Conservation (phyloP, 768 basidiomycete species). For the Rhizopogon vesiculosus region DNA sequence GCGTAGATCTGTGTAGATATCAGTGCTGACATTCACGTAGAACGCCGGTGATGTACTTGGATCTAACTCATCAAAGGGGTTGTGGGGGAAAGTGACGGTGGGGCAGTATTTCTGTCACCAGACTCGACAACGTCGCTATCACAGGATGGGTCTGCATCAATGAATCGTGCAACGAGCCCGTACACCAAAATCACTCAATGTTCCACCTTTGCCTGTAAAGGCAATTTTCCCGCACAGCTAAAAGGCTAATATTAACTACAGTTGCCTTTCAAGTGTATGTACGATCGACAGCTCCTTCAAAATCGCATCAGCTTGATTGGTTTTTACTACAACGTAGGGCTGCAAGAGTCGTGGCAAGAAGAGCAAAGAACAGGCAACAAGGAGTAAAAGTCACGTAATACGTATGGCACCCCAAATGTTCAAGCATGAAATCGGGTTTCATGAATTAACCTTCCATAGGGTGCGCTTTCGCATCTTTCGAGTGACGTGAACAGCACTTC, state of each 20-base stretch:
- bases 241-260: slow-evolving; percentile 22
- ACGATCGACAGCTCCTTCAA: slow-evolving; percentile 2
- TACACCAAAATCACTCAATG: neutral
- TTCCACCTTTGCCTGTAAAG: neutral
- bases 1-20: neutral
- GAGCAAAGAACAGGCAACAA: slow-evolving; percentile 11
- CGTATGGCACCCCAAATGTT: slow-evolving; percentile 1
- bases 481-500: slow-evolving; percentile 81
- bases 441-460: slow-evolving; percentile 79
- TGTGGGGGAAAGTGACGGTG: neutral
- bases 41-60: neutral
- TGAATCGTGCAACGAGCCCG: neutral
- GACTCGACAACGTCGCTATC: neutral
- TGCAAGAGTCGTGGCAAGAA: neutral
- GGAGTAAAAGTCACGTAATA: slow-evolving; percentile 24
- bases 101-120: neutral
- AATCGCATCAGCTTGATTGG: neutral
- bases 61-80: no score
- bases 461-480: slow-evolving; percentile 83
- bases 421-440: slow-evolving; percentile 30
- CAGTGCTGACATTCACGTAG: neutral
- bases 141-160: neutral
- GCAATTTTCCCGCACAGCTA: slow-evolving; percentile 9
- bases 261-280: slow-evolving; percentile 9
- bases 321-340: neutral